Conservation (phyloP, 331 rosid species). For the Phaseolus coccineus region DNA sequence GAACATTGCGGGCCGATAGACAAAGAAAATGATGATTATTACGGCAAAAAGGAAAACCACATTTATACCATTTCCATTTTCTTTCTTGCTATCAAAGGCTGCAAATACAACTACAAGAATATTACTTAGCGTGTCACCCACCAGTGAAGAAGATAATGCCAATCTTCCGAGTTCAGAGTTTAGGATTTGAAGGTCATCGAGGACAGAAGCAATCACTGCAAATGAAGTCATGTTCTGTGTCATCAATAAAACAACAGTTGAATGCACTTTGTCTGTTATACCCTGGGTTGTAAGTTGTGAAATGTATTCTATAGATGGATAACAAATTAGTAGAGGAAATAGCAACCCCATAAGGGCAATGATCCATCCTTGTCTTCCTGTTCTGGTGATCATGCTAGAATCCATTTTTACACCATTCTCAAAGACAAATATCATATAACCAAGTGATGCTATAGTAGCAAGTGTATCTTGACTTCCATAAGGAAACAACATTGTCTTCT, state of each 20-base stretch:
- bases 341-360: constrained; percentile 36
- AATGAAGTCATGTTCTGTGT: constrained; percentile 47
- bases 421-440: constrained; percentile 49
- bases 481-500: constrained; percentile 43
- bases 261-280: not conserved
- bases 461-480: constrained; percentile 58
- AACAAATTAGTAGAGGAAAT: constrained; percentile 35
- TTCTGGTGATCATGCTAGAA: constrained; percentile 21
- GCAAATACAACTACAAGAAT: not conserved
- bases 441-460: constrained; percentile 50
- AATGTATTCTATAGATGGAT: not conserved
- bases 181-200: constrained; percentile 51
- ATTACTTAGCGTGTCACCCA: constrained; percentile 48
- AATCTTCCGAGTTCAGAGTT: constrained; percentile 69
- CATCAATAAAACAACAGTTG: not conserved
- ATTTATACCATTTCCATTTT: accelerated
- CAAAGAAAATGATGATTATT: not conserved
- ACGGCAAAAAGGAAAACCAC: not conserved
- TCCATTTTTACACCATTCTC: constrained; percentile 58
- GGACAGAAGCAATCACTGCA: constrained; percentile 49
- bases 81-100: not conserved
- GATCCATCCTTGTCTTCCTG: constrained; percentile 52
- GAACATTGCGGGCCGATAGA: constrained; percentile 52
- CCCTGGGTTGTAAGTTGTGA: not conserved
- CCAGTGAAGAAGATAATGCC: constrained; percentile 52